Conservation (phyloP, 2,329 filamentous ascomycete species). For the Cytospora piceae region DNA sequence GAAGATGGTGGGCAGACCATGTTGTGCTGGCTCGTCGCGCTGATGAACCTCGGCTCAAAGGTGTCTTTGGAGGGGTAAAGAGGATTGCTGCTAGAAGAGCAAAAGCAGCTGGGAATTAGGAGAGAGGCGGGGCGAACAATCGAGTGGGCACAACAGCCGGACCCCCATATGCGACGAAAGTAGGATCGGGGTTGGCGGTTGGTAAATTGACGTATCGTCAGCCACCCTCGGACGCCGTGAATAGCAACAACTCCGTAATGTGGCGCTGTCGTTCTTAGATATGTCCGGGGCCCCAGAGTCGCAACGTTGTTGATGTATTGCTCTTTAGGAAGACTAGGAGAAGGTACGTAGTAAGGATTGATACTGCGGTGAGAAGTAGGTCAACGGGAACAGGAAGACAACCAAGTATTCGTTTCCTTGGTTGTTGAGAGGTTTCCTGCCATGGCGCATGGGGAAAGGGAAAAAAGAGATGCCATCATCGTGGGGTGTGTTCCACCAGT, state of each 20-base stretch:
- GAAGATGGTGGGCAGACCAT: slow-evolving; percentile 20
- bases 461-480: slow-evolving; percentile 20
- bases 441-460: not conserved
- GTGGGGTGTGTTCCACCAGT: slow-evolving; percentile 7
- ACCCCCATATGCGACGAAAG: slow-evolving; percentile 23
- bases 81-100: slow-evolving; percentile 3
- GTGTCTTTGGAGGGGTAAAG: slow-evolving; percentile 10
- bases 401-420: no score
- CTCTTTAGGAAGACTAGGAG: no score
- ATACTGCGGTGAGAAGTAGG: no score
- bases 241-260: not conserved
- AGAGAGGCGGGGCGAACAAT: slow-evolving; percentile 6
- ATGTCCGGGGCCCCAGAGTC: not conserved
- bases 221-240: slow-evolving; percentile 14
- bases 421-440: no score
- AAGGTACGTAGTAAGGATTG: no score
- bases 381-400: no score
- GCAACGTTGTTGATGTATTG: no score
- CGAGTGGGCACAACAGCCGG: slow-evolving; percentile 7
- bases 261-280: not conserved
- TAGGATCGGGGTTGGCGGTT: slow-evolving; percentile 9
- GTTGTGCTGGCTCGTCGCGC: not conserved
- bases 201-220: slow-evolving; percentile 19
- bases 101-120: not conserved
- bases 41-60: not conserved